Evolutionary conservation across 1,284 basidiomycete genomes (phyloP), one percentile per base, ranked within the genome.

Genomic region (Heterobasidion annosum): DNA sequence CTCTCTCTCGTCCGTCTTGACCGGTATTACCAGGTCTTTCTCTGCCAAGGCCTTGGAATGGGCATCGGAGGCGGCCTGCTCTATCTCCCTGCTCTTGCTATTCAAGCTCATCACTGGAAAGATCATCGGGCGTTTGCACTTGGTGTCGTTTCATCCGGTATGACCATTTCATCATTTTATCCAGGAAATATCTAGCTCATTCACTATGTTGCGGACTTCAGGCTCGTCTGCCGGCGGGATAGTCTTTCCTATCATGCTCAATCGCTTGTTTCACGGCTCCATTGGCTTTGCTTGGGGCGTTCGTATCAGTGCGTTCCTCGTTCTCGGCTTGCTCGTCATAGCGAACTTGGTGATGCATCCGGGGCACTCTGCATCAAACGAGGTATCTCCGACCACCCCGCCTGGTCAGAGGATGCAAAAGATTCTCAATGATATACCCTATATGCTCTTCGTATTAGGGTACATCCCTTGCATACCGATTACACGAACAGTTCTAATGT

Each of bases 41-140:
- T 58, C 13, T 46, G 60, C 1, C 65, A 67, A 59, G 64, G 65
- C 40, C 59, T 76, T 9, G 81, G 80, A 57, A 57, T 77, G 1
- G 60, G 66, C n/a, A 71, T 80, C 56, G 73, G 72, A 9, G 57
- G 76, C 43, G 73, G 72, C 0, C 53, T 78, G 33, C 74, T 66
- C 42, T 60, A 60, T 48, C 13, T 59, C 3, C 61, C 62, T 12
- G 55, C 58, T 3, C 13, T 62, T 32, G 52, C 54, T 5, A 43
- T 57, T 12, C 53, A 55, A 44, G 47, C 58, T 3, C 58, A 59
- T 32, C 47, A 62, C 48, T 63, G 53, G 53, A 43, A 50, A 32
- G 49, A 48, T 10, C 43, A 52, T 2, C 52, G 61, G 0, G 52
- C 60, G 0, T 52, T 59, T 3, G 61, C 60, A 1, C 59, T 61